phyloP scores from a whole-genome alignment of 1,139 yeast genomes.

The Suzukiozyma palmioleophila region DNA sequence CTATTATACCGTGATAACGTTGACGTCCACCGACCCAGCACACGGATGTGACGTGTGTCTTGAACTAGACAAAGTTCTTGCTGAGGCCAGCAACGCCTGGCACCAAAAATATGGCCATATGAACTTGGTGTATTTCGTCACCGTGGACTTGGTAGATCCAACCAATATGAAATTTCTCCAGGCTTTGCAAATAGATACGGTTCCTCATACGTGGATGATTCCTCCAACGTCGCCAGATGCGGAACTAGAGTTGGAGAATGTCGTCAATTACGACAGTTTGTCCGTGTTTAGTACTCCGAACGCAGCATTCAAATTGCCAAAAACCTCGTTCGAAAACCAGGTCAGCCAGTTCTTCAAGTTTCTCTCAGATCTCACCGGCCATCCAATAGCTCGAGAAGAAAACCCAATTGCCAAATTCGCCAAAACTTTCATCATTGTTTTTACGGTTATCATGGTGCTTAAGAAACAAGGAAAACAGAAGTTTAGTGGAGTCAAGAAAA shows the following conservation, averaged over 20 bases:
- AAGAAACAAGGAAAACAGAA: conserved; percentile 45
- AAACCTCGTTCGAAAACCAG: conserved; percentile 22
- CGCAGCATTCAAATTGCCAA: conserved; percentile 29
- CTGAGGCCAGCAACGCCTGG: conserved; percentile 42
- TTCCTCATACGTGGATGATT: conserved; percentile 63
- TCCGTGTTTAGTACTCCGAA: conserved; percentile 28
- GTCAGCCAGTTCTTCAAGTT: conserved; percentile 49
- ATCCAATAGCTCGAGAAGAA: conserved; percentile 35
- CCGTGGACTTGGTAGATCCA: conserved; percentile 47
- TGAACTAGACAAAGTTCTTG: conserved; percentile 17
- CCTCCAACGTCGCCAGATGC: conserved; percentile 40
- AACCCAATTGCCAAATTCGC: conserved; percentile 40
- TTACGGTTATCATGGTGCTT: conserved; percentile 41
- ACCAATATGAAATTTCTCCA: conserved; percentile 32
- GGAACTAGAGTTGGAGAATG: conserved; percentile 10
- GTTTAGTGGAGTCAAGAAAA: conserved; percentile 28
- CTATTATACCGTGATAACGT: conserved; percentile 30
- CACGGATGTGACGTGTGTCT: conserved; percentile 33
- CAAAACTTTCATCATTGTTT: conserved; percentile 43
- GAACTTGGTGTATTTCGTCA: conserved; percentile 41
- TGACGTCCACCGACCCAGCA: conserved; percentile 31
- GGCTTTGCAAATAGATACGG: conserved; percentile 37
- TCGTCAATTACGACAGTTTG: conserved; percentile 17
- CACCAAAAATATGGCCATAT: conserved; percentile 35
- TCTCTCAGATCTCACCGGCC: conserved; percentile 3